These are phyloP conservation scores for Apostasia shenzhenica DNA, from an alignment of 106 monocot species.

Conservation along the genomic window DNA sequence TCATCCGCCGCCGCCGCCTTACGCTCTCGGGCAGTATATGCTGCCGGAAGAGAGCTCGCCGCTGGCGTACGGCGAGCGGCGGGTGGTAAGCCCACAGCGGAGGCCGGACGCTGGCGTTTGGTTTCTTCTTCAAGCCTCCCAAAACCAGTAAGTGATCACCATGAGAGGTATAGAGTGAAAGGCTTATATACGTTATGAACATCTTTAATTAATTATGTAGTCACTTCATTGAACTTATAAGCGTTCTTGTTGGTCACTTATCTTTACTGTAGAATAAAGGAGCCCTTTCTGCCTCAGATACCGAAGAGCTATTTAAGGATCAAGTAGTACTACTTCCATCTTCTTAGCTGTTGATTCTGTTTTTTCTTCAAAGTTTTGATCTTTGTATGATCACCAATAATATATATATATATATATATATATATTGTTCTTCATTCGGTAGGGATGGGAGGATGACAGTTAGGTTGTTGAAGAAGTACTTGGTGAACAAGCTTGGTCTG, in stretches of 20 bases:
- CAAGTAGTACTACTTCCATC: slow-evolving; percentile 30
- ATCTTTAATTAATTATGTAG: not conserved
- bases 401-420: not conserved
- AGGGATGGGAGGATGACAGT: slow-evolving; percentile 76
- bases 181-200: not conserved
- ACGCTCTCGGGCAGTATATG: not conserved
- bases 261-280: slow-evolving; percentile 27
- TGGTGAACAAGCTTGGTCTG: slow-evolving; percentile 53
- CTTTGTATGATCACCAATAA: not conserved
- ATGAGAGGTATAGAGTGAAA: not conserved
- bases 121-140: slow-evolving; percentile 41
- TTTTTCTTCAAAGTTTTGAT: not conserved
- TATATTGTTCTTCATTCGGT: not conserved
- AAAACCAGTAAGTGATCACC: slow-evolving; percentile 40
- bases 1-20: not conserved
- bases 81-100: slow-evolving; percentile 22
- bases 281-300: slow-evolving; percentile 61
- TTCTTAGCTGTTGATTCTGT: not conserved
- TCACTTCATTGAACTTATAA: not conserved
- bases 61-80: not conserved
- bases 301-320: slow-evolving; percentile 50
- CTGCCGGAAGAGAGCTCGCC: not conserved
- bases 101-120: slow-evolving; percentile 30
- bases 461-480: slow-evolving; percentile 58
- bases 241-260: not conserved